phyloP scores from a whole-genome alignment of 768 basidiomycete genomes.

The Podaxis rugospora region DNA sequence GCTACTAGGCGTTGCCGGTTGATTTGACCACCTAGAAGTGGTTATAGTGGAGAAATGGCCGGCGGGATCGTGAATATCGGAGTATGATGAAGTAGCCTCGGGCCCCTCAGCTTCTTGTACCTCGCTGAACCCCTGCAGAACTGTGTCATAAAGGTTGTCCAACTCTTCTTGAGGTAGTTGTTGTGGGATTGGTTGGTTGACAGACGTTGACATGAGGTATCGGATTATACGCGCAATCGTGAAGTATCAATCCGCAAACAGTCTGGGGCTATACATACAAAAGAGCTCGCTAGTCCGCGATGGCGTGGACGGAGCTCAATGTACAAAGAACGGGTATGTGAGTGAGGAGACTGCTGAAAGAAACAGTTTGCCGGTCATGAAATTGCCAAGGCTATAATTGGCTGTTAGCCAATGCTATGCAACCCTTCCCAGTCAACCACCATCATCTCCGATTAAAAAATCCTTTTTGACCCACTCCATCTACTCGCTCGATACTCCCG shows the following conservation, averaged over 20 bases:
- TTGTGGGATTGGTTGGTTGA: constrained; percentile 4
- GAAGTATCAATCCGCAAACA: neutral
- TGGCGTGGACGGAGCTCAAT: neutral
- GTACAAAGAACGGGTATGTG: neutral
- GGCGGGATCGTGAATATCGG: neutral
- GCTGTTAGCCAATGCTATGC: constrained; percentile 3
- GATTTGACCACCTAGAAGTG: neutral
- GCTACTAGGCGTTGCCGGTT: constrained; percentile 7
- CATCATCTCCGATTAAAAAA: neutral
- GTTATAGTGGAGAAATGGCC: neutral
- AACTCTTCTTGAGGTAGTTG: constrained; percentile 48
- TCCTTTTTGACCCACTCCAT: neutral
- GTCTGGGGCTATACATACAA: neutral
- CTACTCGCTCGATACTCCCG: neutral
- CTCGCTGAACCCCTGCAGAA: constrained; percentile 45
- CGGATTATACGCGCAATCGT: neutral
- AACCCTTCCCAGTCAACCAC: neutral
- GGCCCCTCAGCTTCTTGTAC: constrained; percentile 17
- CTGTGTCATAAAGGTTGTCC: constrained; percentile 53
- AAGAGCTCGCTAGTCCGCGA: neutral
- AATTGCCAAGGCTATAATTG: constrained; percentile 5
- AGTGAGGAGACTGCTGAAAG: neutral
- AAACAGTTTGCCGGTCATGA: constrained; percentile 1
- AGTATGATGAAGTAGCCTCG: constrained; percentile 11
- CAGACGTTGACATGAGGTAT: neutral